These are phyloP conservation scores for Aspergillus sparsus DNA, from an alignment of 495 filamentous ascomycete species.

Conservation along the genomic window DNA sequence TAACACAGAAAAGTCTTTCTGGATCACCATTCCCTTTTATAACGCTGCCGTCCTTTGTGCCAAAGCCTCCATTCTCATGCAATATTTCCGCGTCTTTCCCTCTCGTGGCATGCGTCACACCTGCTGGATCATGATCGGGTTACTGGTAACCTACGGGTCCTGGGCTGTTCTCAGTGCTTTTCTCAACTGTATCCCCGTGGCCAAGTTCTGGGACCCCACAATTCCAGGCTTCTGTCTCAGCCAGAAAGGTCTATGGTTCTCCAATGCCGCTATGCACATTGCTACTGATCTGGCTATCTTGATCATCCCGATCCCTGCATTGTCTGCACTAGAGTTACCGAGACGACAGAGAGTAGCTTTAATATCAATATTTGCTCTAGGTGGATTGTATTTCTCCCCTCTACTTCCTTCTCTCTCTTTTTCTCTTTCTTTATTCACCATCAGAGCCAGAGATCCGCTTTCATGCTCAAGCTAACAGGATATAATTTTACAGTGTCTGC, in stretches of 20 bases:
- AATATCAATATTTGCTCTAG: constrained; percentile 52
- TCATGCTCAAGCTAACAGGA: not conserved
- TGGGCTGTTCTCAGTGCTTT: constrained; percentile 48
- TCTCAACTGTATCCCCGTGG: constrained; percentile 48
- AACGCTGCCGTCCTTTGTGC: constrained; percentile 52
- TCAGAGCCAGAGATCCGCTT: not conserved
- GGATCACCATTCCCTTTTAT: constrained; percentile 50
- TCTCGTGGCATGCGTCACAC: constrained; percentile 41
- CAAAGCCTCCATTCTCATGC: constrained; percentile 53
- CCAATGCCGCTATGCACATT: constrained; percentile 54
- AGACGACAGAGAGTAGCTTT: constrained; percentile 49
- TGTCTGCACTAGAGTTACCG: constrained; percentile 48
- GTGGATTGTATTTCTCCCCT: constrained; percentile 47
- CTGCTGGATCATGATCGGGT: constrained; percentile 45
- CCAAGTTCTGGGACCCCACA: constrained; percentile 44
- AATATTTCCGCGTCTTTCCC: constrained; percentile 52
- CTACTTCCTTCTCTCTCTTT: not conserved
- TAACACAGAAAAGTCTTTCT: constrained; percentile 37
- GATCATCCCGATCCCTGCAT: constrained; percentile 51
- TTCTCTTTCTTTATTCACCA: not conserved
- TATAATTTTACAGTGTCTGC: constrained; percentile 37
- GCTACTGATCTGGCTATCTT: constrained; percentile 54
- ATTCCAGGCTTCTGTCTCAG: constrained; percentile 41
- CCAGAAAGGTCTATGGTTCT: constrained; percentile 49
- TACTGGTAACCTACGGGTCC: constrained; percentile 42